Base-by-base conservation (phyloP, 768 basidiomycete species). In the Russula dissimulans region DNA sequence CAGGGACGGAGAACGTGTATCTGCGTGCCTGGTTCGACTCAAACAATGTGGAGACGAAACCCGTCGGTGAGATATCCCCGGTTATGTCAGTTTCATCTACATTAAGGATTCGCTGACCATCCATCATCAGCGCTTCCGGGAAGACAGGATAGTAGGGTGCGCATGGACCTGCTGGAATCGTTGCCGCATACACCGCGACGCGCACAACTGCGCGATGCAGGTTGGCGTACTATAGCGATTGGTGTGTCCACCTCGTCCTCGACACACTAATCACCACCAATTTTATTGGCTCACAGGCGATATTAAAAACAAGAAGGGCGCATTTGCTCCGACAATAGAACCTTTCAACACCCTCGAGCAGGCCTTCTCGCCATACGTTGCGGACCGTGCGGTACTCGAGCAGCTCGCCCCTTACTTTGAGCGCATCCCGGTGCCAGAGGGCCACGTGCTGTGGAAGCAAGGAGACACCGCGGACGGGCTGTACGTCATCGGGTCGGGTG, bases 1-100 rank as follows among this genome's bases (percentile, higher is more conserved):
- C 50, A 91, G 89, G 94, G 94, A 95, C 91, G 0, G 94, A 97
- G 74, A 97, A 97, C 72, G 88, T 83, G 0, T 97, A 97, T 73
- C 69, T 97, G 62, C 81, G 81, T 55, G 85, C 88, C 8, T 90
- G 87, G 88, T 87, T 88, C 64, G 75, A 77, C 60, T 80, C 82
- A 0, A 82, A 83, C 68, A 86, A 86, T 67, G 70, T 78, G 22
- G 84, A 88, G 68, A 74, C 71, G 2, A 32, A 67, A 57, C 57
- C 75, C 39, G 63, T 77, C 72, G 64, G 79, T 84, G 57, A 67
- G 83, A 80, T 15, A 3, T 29, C 39, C 9, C 50, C 32, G 72
- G 22, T 34, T 39, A 54, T 12, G n/a, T 18, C 32, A 10, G 12
- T 15, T 17, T 14, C 14, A 45, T 29, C 0, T 26, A 26, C 5